Conservation (phyloP, 2,329 filamentous ascomycete species). For the Chaetomiaceae sp. region DNA sequence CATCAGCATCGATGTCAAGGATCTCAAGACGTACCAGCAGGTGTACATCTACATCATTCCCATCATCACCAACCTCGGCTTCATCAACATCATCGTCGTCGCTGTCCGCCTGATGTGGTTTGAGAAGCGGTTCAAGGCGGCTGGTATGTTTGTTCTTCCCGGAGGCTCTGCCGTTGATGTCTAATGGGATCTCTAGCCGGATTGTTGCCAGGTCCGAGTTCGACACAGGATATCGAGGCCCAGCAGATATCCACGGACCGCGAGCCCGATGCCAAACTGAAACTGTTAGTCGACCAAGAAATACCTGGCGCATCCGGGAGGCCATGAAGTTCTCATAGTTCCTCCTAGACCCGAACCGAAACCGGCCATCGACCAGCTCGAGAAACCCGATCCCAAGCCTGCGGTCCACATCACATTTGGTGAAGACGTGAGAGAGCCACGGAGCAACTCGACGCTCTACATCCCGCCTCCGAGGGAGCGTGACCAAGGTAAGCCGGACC, state of each 20-base stretch:
- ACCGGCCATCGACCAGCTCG: background rate
- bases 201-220: background rate
- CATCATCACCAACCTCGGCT: conserved; percentile 44
- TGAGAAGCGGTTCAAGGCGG: conserved; percentile 26
- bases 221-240: background rate
- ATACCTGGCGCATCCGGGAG: too few species aligned
- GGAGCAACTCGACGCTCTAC: background rate
- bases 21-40: conserved; percentile 47
- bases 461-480: background rate
- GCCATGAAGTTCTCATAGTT: background rate
- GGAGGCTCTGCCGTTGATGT: background rate
- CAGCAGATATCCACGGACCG: background rate
- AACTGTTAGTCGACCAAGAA: too few species aligned
- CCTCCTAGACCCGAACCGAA: background rate
- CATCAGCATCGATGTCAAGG: conserved; percentile 45
- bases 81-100: conserved; percentile 48
- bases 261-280: background rate
- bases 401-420: background rate
- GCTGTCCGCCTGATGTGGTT: conserved; percentile 47
- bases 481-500: background rate
- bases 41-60: conserved; percentile 48
- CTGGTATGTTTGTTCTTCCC: background rate
- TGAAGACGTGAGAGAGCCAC: background rate
- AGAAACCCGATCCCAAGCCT: background rate
- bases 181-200: background rate